Conservation (phyloP, 1,284 basidiomycete genomes). For the Cutaneotrichosporon curvatum region DNA sequence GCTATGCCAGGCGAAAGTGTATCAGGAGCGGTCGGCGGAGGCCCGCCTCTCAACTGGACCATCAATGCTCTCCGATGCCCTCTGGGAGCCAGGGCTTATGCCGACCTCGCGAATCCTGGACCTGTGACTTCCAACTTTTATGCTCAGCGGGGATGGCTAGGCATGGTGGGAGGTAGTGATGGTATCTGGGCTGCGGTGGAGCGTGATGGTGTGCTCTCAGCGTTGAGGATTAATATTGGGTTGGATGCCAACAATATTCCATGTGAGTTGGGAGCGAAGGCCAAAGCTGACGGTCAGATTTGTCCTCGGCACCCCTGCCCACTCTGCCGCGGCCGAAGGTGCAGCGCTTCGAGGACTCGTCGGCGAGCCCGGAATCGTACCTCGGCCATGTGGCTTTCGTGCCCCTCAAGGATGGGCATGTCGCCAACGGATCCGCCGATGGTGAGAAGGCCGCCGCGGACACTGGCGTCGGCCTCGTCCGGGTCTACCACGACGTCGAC, state of each 20-base stretch:
- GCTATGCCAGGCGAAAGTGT: slow-evolving; percentile 8
- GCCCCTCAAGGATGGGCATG: slow-evolving; percentile 5
- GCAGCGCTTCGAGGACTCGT: slow-evolving; percentile 1
- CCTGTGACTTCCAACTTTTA: slow-evolving; percentile 1
- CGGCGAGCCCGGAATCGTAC: slow-evolving; percentile 1
- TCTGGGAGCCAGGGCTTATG: slow-evolving; percentile 10
- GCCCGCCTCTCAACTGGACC: slow-evolving; percentile 18
- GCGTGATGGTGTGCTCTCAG: slow-evolving; percentile 18
- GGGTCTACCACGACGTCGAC: slow-evolving; percentile 14
- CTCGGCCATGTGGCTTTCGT: slow-evolving; percentile 13
- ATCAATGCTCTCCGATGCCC: slow-evolving; percentile 26
- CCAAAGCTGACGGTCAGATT: slow-evolving; percentile 9
- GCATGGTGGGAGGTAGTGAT: slow-evolving; percentile 23
- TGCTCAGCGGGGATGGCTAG: slow-evolving; percentile 32
- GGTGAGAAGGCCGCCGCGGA: neutral
- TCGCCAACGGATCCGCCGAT: slow-evolving; percentile 1
- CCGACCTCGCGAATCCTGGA: slow-evolving; percentile 12
- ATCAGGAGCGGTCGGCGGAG: slow-evolving; percentile 3
- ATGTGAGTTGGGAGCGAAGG: slow-evolving; percentile 19
- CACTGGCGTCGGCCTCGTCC: slow-evolving; percentile 5
- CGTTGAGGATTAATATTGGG: slow-evolving; percentile 31
- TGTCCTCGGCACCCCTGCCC: slow-evolving; percentile 29
- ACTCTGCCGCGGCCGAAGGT: slow-evolving; percentile 16
- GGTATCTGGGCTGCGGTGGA: slow-evolving; percentile 36
- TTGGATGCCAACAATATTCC: slow-evolving; percentile 20